Evolutionary conservation across 352 stramenopile species (phyloP).

Genomic region (Globisporangium sylvaticum): DNA sequence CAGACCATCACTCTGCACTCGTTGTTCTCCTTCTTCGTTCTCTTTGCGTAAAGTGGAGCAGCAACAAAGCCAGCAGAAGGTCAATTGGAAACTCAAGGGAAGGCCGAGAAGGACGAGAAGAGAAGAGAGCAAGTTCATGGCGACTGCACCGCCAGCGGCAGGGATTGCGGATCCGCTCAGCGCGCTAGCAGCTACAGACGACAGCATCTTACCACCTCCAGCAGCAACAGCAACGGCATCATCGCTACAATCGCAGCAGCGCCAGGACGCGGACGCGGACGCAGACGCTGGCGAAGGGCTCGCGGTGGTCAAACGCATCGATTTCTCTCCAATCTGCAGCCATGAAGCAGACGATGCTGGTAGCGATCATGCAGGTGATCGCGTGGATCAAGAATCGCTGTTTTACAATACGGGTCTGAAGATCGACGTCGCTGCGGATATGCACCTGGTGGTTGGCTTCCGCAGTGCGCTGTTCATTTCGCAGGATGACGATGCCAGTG

Average conservation of each 20-base stretch:
- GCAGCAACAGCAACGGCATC: not conserved
- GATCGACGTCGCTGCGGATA: constrained; percentile 49
- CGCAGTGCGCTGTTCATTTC: constrained; percentile 33
- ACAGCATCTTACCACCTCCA: not conserved
- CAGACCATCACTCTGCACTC: not conserved
- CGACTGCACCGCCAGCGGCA: too few relatives aligned
- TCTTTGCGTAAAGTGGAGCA: not conserved
- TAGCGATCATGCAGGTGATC: not conserved
- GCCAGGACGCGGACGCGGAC: constrained; percentile 1
- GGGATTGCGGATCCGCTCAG: not conserved
- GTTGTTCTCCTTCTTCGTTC: not conserved
- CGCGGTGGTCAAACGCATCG: constrained; percentile 21
- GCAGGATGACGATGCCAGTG: constrained; percentile 9
- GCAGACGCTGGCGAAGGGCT: constrained; percentile 21
- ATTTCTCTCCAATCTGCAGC: constrained; percentile 21
- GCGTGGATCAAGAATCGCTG: constrained; percentile 22
- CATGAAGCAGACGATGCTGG: not conserved
- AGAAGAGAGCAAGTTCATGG: not conserved
- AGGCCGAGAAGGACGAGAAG: not conserved
- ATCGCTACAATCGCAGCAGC: not conserved
- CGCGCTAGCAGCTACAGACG: not conserved
- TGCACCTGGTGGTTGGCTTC: constrained; percentile 44
- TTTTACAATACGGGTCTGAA: constrained; percentile 39
- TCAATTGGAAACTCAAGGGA: not conserved
- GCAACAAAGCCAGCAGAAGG: not conserved